Evolutionary conservation across 228 moss, liverwort and hornwort species (phyloP).

Genomic region (Sphagnum fallax): DNA sequence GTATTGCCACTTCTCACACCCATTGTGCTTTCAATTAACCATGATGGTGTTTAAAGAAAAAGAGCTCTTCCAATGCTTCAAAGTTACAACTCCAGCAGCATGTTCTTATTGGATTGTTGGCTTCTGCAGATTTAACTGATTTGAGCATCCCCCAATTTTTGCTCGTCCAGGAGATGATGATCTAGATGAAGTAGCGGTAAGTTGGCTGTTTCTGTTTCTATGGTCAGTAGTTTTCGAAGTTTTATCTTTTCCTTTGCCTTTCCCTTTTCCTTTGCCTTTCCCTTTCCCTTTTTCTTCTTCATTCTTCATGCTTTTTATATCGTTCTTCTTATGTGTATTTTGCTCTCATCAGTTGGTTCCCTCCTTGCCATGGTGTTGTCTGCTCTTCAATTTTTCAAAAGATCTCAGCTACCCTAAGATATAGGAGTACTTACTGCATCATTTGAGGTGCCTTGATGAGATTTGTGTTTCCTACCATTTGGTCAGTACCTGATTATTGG

Average conservation of each 20-base stretch:
- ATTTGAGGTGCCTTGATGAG: too few species aligned
- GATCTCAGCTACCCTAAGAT: too few species aligned
- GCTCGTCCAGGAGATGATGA: slow-evolving; percentile 71
- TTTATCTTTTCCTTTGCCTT: background rate
- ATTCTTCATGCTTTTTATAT: too few species aligned
- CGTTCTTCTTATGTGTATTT: background rate
- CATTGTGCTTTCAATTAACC: background rate
- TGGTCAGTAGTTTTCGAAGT: background rate
- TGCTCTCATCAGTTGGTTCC: background rate
- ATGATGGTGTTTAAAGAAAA: background rate
- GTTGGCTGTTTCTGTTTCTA: background rate
- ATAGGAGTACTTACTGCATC: too few species aligned
- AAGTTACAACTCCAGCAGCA: too few species aligned
- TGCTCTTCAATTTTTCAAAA: too few species aligned
- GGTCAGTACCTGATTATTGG: too few species aligned
- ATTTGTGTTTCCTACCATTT: too few species aligned
- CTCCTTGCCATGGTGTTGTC: background rate
- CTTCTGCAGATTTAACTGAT: slow-evolving; percentile 65
- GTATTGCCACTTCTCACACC: slow-evolving; percentile 22
- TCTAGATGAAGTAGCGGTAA: slow-evolving; percentile 95
- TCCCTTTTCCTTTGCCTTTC: too few species aligned
- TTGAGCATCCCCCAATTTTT: slow-evolving; percentile 86
- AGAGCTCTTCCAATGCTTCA: too few species aligned
- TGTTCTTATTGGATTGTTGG: background rate
- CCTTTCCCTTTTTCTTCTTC: too few species aligned